Conservation (phyloP, 345 rosid genomes). For the Limnanthes douglasii region DNA sequence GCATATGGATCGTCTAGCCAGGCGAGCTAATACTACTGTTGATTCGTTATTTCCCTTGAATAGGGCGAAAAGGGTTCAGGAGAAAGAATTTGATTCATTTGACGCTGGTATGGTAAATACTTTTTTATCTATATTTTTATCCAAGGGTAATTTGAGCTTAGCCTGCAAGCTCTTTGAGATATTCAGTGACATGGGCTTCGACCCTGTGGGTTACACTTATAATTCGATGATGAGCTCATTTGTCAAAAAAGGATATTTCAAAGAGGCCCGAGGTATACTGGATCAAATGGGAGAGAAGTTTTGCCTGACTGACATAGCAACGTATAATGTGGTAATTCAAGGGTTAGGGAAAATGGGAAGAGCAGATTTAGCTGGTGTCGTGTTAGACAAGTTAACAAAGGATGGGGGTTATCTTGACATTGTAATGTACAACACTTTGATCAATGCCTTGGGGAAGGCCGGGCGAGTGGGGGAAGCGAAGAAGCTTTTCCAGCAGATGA, state of each 20-base stretch:
- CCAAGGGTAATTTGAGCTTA: slow-evolving; percentile 70
- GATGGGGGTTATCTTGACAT: slow-evolving; percentile 84
- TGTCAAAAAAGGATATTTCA: slow-evolving; percentile 67
- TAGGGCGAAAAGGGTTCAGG: slow-evolving; percentile 47
- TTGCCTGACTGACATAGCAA: slow-evolving; percentile 56
- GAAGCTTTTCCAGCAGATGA: slow-evolving; percentile 67
- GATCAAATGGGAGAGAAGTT: slow-evolving; percentile 56
- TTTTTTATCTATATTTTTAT: slow-evolving; percentile 62
- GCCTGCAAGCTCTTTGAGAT: slow-evolving; percentile 91
- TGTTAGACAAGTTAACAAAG: slow-evolving; percentile 50
- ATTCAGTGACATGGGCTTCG: slow-evolving; percentile 43
- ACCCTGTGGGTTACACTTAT: slow-evolving; percentile 57
- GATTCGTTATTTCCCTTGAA: slow-evolving; percentile 33
- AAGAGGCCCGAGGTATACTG: slow-evolving; percentile 53
- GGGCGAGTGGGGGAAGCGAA: slow-evolving; percentile 61
- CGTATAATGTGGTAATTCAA: slow-evolving; percentile 77
- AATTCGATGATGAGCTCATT: slow-evolving; percentile 84
- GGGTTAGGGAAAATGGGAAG: slow-evolving; percentile 82
- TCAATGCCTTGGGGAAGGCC: slow-evolving; percentile 72
- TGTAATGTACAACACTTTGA: slow-evolving; percentile 85
- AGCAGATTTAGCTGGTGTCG: slow-evolving; percentile 61
- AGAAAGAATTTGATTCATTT: slow-evolving; percentile 28
- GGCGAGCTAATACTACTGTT: slow-evolving; percentile 19
- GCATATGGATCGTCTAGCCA: slow-evolving; percentile 67
- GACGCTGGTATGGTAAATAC: slow-evolving; percentile 83